Evolutionary conservation across 2,329 filamentous ascomycete genomes (phyloP), one percentile per base, ranked within the genome.

Genomic region (Scleromitrula shiraiana): DNA sequence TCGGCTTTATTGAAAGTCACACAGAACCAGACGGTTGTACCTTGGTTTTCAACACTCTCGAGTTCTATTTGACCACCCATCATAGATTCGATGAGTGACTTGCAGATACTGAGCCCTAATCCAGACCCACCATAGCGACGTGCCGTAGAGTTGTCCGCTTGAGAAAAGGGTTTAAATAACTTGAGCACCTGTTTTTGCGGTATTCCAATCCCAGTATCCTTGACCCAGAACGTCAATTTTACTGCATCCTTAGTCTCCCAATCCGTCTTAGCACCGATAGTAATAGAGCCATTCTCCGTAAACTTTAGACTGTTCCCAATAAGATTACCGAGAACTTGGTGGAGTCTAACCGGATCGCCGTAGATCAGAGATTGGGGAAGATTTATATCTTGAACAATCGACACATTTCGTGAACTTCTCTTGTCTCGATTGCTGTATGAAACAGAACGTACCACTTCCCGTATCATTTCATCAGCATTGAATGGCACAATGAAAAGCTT

Each of bases 291-390:
- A 50, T 83, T 77, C 49, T 90, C 85, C 0, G 90, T 96, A 63
- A 96, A 96, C 63, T 96, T 96, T 66, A 95, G 83, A 61, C 86
- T 91, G 69, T 96, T 96, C 53, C 85, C 86, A 36, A 96, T 85
- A 22, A 96, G 75, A 60, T 96, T 96, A 56, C 87, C 86, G 4
- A 83, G 69, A 1, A 83, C 80, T 62, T 84, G 80, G 53, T 83
- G 80, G 17, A 84, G 69, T 26, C 80, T 75, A 50, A 83, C 81
- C 0, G 80, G 80, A 52, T 84, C 80, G 12, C 80, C 80, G 53
- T 82, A 80, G 37, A 83, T 71, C 69, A 96, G 82, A 1, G 91
- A 52, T 17, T 59, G 50, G 12, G 90, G 79, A 32, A 83, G 64
- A 43, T 80, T 82, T 61, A 95, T 81, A 56, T 90, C 83, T 57